phyloP scores from a whole-genome alignment of 805 yeast species.

The Hanseniaspora meyeri region DNA sequence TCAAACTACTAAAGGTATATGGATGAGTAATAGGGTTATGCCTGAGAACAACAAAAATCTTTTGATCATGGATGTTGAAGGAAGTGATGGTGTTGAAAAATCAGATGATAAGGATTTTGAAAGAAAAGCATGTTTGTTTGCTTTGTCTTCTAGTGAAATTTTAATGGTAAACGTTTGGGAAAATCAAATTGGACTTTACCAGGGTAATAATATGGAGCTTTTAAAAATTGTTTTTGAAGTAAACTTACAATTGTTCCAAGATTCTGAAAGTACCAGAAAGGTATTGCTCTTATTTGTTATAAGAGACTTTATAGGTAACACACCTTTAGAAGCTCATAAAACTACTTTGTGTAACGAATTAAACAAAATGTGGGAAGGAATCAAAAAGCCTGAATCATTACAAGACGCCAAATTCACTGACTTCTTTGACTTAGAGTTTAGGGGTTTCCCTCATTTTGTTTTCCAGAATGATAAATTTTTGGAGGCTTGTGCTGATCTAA shows the following conservation, averaged over 20 bases:
- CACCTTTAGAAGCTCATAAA: slow-evolving; percentile 64
- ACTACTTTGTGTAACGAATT: slow-evolving; percentile 61
- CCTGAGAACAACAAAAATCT: slow-evolving; percentile 30
- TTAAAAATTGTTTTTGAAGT: slow-evolving; percentile 94
- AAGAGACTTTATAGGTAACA: slow-evolving; percentile 79
- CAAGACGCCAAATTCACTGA: slow-evolving; percentile 47
- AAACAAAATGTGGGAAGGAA: slow-evolving; percentile 60
- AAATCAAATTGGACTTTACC: slow-evolving; percentile 89
- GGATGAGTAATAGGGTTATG: slow-evolving; percentile 43
- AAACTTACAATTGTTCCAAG: slow-evolving; percentile 59
- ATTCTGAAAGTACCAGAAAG: slow-evolving; percentile 45
- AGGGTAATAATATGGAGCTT: slow-evolving; percentile 94
- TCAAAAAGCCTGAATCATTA: slow-evolving; percentile 61
- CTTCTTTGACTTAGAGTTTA: slow-evolving; percentile 75
- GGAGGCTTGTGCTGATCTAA: slow-evolving; percentile 47
- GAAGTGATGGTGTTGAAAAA: slow-evolving; percentile 94
- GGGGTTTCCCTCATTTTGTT: slow-evolving; percentile 72
- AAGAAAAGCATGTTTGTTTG: slow-evolving; percentile 89
- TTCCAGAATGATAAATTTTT: slow-evolving; percentile 63
- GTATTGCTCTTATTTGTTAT: slow-evolving; percentile 73
- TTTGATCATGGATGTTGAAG: slow-evolving; percentile 93
- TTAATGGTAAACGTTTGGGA: slow-evolving; percentile 93
- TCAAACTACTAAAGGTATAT: slow-evolving; percentile 81
- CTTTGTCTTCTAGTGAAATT: slow-evolving; percentile 81
- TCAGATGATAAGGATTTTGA: slow-evolving; percentile 99